Evolutionary conservation across 345 rosid species (phyloP).

Genomic region (Camelina laxa): DNA sequence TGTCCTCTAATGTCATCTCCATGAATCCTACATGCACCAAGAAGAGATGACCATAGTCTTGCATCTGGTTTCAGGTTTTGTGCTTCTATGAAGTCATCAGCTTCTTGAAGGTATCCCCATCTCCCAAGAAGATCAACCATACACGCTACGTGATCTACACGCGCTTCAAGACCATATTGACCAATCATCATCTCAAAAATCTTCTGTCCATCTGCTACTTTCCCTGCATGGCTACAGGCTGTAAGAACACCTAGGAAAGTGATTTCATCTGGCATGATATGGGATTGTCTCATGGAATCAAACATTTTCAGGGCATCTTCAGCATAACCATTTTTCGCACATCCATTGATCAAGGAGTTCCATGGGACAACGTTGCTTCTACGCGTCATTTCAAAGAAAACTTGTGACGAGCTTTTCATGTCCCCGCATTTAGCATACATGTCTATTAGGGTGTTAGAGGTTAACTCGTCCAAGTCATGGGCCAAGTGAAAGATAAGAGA

Average conservation of each 20-base stretch:
- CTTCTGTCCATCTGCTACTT: slow-evolving; percentile 66
- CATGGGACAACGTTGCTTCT: slow-evolving; percentile 68
- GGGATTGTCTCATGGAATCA: slow-evolving; percentile 62
- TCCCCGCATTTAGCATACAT: slow-evolving; percentile 99
- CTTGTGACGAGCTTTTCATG: slow-evolving; percentile 62
- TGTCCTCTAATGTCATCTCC: slow-evolving; percentile 80
- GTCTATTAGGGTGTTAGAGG: slow-evolving; percentile 78
- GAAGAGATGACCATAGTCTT: slow-evolving; percentile 85
- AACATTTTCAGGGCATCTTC: slow-evolving; percentile 72
- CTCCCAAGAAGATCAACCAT: slow-evolving; percentile 95
- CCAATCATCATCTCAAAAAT: slow-evolving; percentile 71
- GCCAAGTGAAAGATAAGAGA: slow-evolving; percentile 72
- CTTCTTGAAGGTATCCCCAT: slow-evolving; percentile 89
- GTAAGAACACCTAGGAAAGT: slow-evolving; percentile 94
- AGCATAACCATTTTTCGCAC: slow-evolving; percentile 91
- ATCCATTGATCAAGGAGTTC: slow-evolving; percentile 93
- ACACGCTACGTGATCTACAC: slow-evolving; percentile 85
- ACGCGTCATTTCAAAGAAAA: slow-evolving; percentile 63
- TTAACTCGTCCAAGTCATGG: slow-evolving; percentile 70
- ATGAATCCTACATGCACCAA: slow-evolving; percentile 86
- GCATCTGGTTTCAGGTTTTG: slow-evolving; percentile 68
- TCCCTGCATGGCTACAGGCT: slow-evolving; percentile 96
- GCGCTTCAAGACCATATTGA: slow-evolving; percentile 62
- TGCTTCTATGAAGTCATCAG: slow-evolving; percentile 65
- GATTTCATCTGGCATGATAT: slow-evolving; percentile 71